Conservation (phyloP, 441 rosid species). For the Aleurites moluccanus region DNA sequence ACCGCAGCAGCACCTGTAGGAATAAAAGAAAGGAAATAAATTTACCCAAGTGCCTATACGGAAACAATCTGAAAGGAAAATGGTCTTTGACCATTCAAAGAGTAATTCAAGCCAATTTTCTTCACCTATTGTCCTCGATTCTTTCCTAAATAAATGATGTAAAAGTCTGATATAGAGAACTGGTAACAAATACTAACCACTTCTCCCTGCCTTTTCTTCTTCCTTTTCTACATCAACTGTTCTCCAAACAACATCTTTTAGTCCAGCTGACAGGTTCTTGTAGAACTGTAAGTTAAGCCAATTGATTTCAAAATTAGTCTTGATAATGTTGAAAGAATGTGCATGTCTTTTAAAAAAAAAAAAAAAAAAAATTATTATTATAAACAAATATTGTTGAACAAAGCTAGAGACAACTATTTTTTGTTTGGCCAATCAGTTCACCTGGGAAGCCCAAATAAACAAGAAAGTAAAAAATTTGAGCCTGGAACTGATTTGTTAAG, state of each 20-base stretch:
- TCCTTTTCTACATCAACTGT: slow-evolving; percentile 58
- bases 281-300: slow-evolving; percentile 60
- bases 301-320: background rate
- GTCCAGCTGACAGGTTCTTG: slow-evolving; percentile 78
- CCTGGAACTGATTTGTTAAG: background rate
- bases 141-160: background rate
- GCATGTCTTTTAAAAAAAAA: background rate
- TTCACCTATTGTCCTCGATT: background rate
- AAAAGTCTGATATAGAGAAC: no score
- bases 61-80: no score
- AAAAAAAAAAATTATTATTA: no score
- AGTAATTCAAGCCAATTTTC: background rate
- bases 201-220: slow-evolving; percentile 35
- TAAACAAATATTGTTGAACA: no score
- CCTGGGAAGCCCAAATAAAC: background rate
- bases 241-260: slow-evolving; percentile 95
- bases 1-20: slow-evolving; percentile 10
- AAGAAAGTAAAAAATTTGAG: background rate
- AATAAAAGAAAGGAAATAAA: background rate
- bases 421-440: background rate
- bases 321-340: background rate
- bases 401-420: background rate
- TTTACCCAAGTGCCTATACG: background rate
- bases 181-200: slow-evolving; percentile 18
- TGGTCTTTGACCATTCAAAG: background rate